Percentiles rank a stretch among this genome's conserved stretches.
phyloP scores from a whole-genome alignment of 345 rosid species.

The Schrenkiella parvula region DNA sequence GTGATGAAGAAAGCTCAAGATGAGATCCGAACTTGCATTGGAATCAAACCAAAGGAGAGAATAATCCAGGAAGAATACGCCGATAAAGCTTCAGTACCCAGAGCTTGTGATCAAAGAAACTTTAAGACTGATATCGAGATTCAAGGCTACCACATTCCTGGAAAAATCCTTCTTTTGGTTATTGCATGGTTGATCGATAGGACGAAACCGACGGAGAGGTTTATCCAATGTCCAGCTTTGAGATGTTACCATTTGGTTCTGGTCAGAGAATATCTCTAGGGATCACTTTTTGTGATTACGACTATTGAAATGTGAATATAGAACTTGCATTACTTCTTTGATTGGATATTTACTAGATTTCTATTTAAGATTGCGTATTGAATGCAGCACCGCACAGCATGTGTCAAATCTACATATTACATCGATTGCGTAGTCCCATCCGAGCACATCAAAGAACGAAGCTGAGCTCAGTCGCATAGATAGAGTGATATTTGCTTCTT shows the following conservation, averaged over 20 bases:
- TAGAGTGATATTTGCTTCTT: no score
- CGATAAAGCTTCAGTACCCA: background rate
- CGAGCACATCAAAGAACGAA: no score
- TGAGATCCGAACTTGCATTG: no score
- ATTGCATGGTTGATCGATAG: conserved; percentile 36
- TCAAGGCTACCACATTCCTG: background rate
- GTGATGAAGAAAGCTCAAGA: background rate
- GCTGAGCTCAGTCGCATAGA: no score
- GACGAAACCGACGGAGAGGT: conserved; percentile 41
- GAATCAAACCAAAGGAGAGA: no score
- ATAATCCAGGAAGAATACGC: no score
- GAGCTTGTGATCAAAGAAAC: background rate
- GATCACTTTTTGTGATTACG: background rate
- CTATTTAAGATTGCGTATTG: no score
- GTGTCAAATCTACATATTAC: no score
- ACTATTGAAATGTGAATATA: background rate
- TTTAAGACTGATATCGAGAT: background rate
- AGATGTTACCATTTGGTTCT: conserved; percentile 29
- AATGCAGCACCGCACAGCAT: no score
- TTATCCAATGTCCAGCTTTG: conserved; percentile 30
- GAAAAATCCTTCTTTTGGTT: conserved; percentile 31
- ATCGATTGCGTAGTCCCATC: no score
- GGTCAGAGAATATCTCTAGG: background rate
- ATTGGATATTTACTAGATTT: no score
- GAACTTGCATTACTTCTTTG: conserved; percentile 13